Evolutionary conservation across 352 stramenopile genomes (phyloP), one percentile per base, ranked within the genome.

Genomic region (Phytophthora capsici): DNA sequence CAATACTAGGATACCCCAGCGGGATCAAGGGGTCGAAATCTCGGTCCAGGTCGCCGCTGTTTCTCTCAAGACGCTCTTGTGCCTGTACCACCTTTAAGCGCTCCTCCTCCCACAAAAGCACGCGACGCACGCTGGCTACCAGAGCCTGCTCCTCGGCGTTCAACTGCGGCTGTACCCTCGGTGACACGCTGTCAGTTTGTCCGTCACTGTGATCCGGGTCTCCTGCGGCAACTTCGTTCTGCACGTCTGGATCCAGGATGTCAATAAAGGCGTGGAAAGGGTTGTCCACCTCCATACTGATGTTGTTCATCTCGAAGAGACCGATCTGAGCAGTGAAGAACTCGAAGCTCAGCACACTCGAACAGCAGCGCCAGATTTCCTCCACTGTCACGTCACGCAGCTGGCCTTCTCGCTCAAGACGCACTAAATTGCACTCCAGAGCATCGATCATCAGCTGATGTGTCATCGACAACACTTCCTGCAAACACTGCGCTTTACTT

Each of bases 291-390:
- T 98, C 86, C 68, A 99, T 81, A 45, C 93, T 94, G 34, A 98
- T 90, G 61, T 98, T 97, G 78, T 99, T 99, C 80, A 98, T 97
- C 77, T 98, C 95, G 71, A 98, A 98, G n/a, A 97, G 89, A 22
- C 96, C 96, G 40, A 99, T 88, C 49, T 97, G 78, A 26, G 84
- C 80, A 10, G 85, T 89, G 36, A 98, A 95, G 60, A 93, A 96
- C 48, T 98, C 86, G 8, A 91, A 83, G 23, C 72, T 91, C 17
- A 97, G 56, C 6, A 93, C 73, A 26, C 76, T 88, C 17, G 73
- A 81, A 50, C 84, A 93, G 32, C 56, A 68, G 14, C 66, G 79
- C 78, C 79, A 91, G 22, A 90, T 77, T 61, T 86, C 76, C 38
- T 88, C 72, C 16, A 89, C 80, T 2, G 52, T 71, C 22, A 86